phyloP scores from a whole-genome alignment of 164 flowering plant genomes.

The Akebia trifoliata region DNA sequence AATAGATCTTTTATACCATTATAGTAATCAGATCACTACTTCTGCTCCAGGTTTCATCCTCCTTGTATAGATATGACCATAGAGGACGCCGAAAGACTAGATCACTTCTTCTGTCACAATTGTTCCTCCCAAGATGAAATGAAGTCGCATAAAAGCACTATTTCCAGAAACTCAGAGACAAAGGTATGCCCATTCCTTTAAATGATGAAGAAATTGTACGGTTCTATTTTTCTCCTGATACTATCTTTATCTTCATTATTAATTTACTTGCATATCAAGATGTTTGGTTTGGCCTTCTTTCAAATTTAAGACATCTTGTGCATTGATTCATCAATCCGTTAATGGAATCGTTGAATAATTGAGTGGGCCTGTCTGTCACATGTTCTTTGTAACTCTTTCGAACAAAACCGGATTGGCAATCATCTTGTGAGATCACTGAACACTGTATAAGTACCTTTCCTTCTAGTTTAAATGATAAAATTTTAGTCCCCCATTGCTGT shows the following conservation, averaged over 20 bases:
- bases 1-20: background rate
- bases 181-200: constrained; percentile 39
- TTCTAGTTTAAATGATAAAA: no score
- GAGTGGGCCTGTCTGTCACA: background rate
- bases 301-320: background rate
- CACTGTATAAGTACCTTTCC: no score
- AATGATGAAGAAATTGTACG: constrained; percentile 4
- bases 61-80: constrained; percentile 59
- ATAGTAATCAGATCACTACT: no score
- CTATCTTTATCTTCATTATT: background rate
- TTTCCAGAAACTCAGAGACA: constrained; percentile 41
- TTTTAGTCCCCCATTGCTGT: no score
- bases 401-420: no score
- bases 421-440: no score
- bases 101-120: constrained; percentile 59
- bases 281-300: background rate
- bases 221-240: background rate
- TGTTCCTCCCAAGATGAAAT: constrained; percentile 54
- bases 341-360: background rate
- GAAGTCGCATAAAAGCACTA: constrained; percentile 39
- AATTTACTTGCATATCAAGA: background rate
- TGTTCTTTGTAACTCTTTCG: no score
- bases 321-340: background rate
- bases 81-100: constrained; percentile 64
- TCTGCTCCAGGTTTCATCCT: constrained; percentile 71